Evolutionary conservation across 768 basidiomycete species (phyloP), one percentile per base, ranked within the genome.

Genomic region (Collybia sordida): DNA sequence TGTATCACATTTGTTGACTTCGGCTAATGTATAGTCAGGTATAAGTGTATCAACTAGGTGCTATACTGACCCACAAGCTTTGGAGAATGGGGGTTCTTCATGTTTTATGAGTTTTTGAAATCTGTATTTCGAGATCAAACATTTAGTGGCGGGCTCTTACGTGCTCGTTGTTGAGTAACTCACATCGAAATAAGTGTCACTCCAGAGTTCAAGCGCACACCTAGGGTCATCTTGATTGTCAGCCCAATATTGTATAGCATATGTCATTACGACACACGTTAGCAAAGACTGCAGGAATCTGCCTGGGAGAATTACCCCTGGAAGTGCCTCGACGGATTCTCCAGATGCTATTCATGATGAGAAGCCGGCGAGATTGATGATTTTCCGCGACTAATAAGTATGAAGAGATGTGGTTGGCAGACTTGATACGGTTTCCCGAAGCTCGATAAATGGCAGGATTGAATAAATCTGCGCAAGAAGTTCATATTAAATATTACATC

Each of bases 221-320:
- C 69, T 49, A 1, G 77, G 70, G 60, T 82, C 80, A 42, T 76
- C 72, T n/a, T 59, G 59, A 49, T 69, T 74, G 22, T 69, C 68
- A 47, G 67, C 60, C 64, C 69, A 71, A 54, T 76, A 77, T 55
- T 68, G 69, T 46, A 68, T 59, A 18, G 63, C 70, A 55, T 77
- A 72, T 24, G 67, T 65, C 4, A 73, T 54, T 17, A 77, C 63
- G 42, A 75, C 71, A 2, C 74, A 75, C 5, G 78, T 68, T 22
- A 75, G 71, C 43, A 82, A 72, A 4, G 75, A 74, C 47, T 81
- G 79, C 14, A 80, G 42, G 19, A 81, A 61, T 11, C 69, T 72
- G 54, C 73, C 73, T 34, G 80, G 46, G 18, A 82, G 64, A 22
- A 80, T 72, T 2, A 72, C 70, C 15, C 71, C 71, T 19, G 70